These are phyloP conservation scores for Dactylonectria estremocensis DNA, from an alignment of 2,329 filamentous ascomycete genomes.

Conservation along the genomic window DNA sequence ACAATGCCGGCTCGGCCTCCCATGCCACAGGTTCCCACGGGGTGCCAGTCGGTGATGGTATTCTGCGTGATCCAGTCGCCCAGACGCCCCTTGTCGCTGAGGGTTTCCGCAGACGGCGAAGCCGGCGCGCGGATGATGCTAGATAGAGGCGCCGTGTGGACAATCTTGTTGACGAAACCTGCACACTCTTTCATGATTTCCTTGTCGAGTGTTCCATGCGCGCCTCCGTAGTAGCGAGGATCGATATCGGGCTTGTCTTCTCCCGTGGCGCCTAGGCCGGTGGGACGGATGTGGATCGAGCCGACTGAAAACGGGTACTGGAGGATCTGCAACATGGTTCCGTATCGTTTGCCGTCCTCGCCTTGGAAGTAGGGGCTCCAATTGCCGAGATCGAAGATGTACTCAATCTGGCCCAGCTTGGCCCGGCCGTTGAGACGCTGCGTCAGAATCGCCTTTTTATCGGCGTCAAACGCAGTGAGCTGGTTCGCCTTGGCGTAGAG, in stretches of 20 bases:
- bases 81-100: slow-evolving; percentile 36
- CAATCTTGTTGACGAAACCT: slow-evolving; percentile 58
- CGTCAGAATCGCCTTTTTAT: slow-evolving; percentile 50
- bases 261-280: slow-evolving; percentile 29
- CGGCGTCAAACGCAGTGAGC: slow-evolving; percentile 36
- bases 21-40: slow-evolving; percentile 56
- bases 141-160: slow-evolving; percentile 54
- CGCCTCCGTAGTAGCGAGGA: slow-evolving; percentile 58
- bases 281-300: slow-evolving; percentile 60
- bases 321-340: slow-evolving; percentile 64
- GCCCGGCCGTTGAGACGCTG: slow-evolving; percentile 52
- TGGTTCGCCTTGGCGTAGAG: slow-evolving; percentile 41
- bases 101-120: slow-evolving; percentile 40
- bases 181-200: slow-evolving; percentile 60
- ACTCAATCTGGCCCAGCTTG: slow-evolving; percentile 63
- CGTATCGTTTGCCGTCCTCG: slow-evolving; percentile 60
- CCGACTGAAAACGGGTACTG: slow-evolving; percentile 68
- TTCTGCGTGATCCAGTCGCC: slow-evolving; percentile 48
- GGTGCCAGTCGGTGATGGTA: slow-evolving; percentile 57
- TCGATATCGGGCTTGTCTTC: slow-evolving; percentile 57
- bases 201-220: slow-evolving; percentile 58
- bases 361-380: slow-evolving; percentile 58
- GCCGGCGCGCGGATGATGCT: slow-evolving; percentile 54
- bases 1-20: slow-evolving; percentile 48
- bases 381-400: slow-evolving; percentile 64